Evolutionary conservation across 1,284 basidiomycete species (phyloP), one percentile per base, ranked within the genome.

Genomic region (Caloboletus inedulis): DNA sequence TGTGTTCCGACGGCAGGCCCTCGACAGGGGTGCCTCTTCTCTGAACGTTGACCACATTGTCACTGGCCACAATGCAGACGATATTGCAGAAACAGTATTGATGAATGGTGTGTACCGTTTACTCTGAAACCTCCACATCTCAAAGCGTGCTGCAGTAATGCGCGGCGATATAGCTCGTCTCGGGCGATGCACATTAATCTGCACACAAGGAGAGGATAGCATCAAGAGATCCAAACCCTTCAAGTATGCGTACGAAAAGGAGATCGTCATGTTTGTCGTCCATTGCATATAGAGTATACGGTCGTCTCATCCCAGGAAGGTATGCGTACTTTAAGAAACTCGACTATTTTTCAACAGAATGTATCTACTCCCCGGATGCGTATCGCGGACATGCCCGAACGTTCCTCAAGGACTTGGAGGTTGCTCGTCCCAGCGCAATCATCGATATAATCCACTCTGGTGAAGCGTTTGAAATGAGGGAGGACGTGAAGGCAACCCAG

Each of bases 171-270:
- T 99, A 51, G 92, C 95, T 7, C 83, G 96, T 29, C 78, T 99
- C 6, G 91, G 92, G 14, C 80, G 96, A 47, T 99, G 96, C 70
- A 99, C 96, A 0, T 80, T 88, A 42, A 96, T 99, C 53, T 94
- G 92, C 49, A 95, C 95, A 0, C 86, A 93, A 65, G 90, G 91
- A 34, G 93, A 95, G 69, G 91, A 95, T 64, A 96, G 93, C 0
- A 98, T 99, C 68, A 92, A 87, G 69, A 83, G 97, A 43, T 95
- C 91, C 55, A 99, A 99, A 74, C 96, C 96, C 3, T 99, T 99
- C 81, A 99, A 98, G 72, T 95, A 98, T 65, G 89, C 94, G 0
- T 99, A 99, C 67, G 97, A 99, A 74, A 99, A 99, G 74, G 96
- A 99, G 73, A 99, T 99, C 42, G 96, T 99, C 59, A 98, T 99